Evolutionary conservation across 345 rosid genomes (phyloP), one percentile per base, ranked within the genome.

Genomic region (Lepidium africanum): DNA sequence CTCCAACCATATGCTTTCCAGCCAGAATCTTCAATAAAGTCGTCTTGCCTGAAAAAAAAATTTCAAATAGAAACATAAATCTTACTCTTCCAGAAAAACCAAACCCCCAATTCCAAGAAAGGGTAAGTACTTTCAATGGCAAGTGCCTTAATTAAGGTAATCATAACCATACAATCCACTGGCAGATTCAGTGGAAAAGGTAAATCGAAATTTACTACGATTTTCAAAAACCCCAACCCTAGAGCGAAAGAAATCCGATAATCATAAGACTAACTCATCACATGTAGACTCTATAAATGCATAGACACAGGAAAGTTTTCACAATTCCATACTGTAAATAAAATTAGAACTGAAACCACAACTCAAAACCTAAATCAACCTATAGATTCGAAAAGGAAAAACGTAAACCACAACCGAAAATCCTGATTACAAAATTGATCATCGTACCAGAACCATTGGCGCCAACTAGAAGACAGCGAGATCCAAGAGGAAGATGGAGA

Each of bases 1-100:
- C 98, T 67, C 98, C 98, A 0, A 86, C 98, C 96, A 93, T 86
- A 76, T 93, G 90, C 86, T 93, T 93, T 50, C 97, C 98, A 0
- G 94, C 97, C 35, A 93, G 19, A 65, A 93, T 87, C 77, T 83
- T 87, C 82, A 93, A 74, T 67, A 93, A 72, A 8, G 97, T 93
- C 1, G 98, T 90, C 78, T 90, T 93, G 48, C 98, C 96, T 92
- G 80, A 45, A 65, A 40, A 41, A 27, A 5, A 40, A 15, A 1
- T 35, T 14, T 13, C 39, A 17, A 36, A 30, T 5, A 59, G 14
- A 19, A 27, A 25, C 36, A 16, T 35, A 45, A 49, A 46, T 53
- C 49, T 56, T 33, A 40, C 14, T 16, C 16, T 59, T 51, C 49
- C 36, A 59, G 6, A 13, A 40, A 8, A 48, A 32, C 11, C 36